A percentile compares a stretch with the other conserved stretches of the same genome.
phyloP scores from a whole-genome alignment of 139 green algal genomes.

The Chlorella vulgaris region DNA sequence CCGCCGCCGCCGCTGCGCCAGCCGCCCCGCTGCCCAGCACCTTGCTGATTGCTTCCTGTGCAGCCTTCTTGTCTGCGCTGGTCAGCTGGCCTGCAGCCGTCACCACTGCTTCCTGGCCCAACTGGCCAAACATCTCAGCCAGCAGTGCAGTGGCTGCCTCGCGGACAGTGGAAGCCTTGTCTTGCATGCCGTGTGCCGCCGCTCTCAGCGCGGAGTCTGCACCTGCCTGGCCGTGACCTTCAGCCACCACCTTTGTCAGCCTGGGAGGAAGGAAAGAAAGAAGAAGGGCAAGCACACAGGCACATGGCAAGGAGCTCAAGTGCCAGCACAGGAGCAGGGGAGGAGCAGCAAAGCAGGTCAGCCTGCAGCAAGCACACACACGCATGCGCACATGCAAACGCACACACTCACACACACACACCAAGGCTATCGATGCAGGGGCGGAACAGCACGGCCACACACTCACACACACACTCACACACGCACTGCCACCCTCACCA shows the following conservation, averaged over 20 bases:
- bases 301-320: no score
- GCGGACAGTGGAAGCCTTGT: constrained; percentile 81
- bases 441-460: neutral
- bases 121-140: constrained; percentile 10
- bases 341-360: no score
- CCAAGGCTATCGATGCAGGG: neutral
- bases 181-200: constrained; percentile 49
- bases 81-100: neutral
- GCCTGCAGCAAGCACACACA: neutral
- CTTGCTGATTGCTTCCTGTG: constrained; percentile 31
- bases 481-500: constrained; percentile 50
- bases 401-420: neutral
- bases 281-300: no score
- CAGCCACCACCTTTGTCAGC: constrained; percentile 39
- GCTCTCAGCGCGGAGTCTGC: constrained; percentile 41
- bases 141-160: constrained; percentile 68
- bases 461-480: neutral
- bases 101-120: constrained; percentile 20
- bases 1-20: neutral
- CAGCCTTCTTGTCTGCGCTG: constrained; percentile 1
- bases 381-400: neutral
- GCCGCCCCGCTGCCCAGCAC: constrained; percentile 14
- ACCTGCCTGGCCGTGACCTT: constrained; percentile 32
- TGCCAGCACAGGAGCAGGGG: no score
- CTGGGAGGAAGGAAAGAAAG: constrained; percentile 13